Base-by-base conservation (phyloP, 345 rosid genomes). In the Salix brachista region DNA sequence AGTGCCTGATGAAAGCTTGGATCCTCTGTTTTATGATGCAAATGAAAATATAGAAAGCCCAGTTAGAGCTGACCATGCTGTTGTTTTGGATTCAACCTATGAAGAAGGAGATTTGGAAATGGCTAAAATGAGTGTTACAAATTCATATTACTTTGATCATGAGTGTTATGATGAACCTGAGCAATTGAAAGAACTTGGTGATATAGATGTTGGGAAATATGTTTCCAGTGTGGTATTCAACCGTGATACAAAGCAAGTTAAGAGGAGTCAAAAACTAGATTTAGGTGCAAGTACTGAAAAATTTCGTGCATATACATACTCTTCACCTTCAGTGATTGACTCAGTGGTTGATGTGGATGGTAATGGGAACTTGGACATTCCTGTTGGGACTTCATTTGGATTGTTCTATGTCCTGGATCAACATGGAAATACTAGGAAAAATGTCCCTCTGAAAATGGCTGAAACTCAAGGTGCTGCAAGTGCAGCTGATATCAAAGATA, bases 281-380 rank as follows among this genome's bases (percentile, higher is more conserved):
- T 65, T 90, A 80, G 92, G 98, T 83, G 91, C 89, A 46, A 97
- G 90, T 79, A 77, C 83, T 69, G 77, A 88, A 73, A 87, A 86
- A 42, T 94, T 80, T 80, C 92, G 92, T 42, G 97, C 99, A 39
- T 92, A 90, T 85, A 89, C 92, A 80, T 91, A 91, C 82, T 96
- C 99, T 76, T 91, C 98, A 72, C 98, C 98, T 44, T 90, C 94
- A 30, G 97, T 92, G 73, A 91, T 88, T 89, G 99, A 96, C 39
- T 89, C 94, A 30, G 97, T 92, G 73, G 91, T 88, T 89, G 99
- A 96, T 88, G 90, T 96, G 93, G 97, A 96, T 85, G 98, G 97
- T 34, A 97, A 96, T 88, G 99, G 99, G 62, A 86, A 94, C 79
- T 82, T 96, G 91, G 98, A 94, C 84, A 92, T 94, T 75, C 96